Evolutionary conservation across 345 rosid genomes (phyloP).

Genomic region (Litchi chinensis): DNA sequence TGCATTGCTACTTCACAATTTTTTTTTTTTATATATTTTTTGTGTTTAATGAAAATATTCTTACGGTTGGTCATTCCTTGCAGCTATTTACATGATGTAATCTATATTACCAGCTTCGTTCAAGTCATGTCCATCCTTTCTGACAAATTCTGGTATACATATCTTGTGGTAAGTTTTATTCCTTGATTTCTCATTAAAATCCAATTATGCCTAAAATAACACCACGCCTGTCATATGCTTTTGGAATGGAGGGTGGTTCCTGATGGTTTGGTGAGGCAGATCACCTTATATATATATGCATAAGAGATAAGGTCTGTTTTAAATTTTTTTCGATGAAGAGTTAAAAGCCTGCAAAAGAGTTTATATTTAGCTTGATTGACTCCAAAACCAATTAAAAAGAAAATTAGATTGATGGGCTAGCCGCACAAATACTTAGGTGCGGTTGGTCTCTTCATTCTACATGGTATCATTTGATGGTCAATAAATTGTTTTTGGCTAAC

Average conservation of each 20-base stretch:
- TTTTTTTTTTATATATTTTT: not conserved
- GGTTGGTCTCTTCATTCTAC: not conserved
- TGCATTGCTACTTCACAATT: not conserved
- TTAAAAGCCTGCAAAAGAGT: not conserved
- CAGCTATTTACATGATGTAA: slow-evolving; percentile 80
- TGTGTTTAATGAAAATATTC: not conserved
- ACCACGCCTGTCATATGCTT: slow-evolving; percentile 2
- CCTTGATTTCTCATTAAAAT: not conserved
- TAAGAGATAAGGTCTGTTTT: not conserved
- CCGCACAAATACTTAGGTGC: not conserved
- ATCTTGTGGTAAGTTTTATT: slow-evolving; percentile 66
- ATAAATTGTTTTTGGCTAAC: not conserved
- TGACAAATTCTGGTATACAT: slow-evolving; percentile 81
- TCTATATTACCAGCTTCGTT: slow-evolving; percentile 87
- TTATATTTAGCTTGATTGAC: not conserved
- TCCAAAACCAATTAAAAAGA: not conserved
- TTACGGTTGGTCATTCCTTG: slow-evolving; percentile 22
- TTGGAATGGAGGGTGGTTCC: not conserved
- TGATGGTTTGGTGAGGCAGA: not conserved
- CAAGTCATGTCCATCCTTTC: slow-evolving; percentile 80
- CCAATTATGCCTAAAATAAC: not conserved
- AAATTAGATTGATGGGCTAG: not conserved
- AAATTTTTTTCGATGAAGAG: not conserved
- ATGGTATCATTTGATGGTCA: not conserved
- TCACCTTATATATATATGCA: slow-evolving; percentile 6